These are phyloP conservation scores for Lipomyces anomalus DNA, from an alignment of 805 yeast species.

Conservation along the genomic window DNA sequence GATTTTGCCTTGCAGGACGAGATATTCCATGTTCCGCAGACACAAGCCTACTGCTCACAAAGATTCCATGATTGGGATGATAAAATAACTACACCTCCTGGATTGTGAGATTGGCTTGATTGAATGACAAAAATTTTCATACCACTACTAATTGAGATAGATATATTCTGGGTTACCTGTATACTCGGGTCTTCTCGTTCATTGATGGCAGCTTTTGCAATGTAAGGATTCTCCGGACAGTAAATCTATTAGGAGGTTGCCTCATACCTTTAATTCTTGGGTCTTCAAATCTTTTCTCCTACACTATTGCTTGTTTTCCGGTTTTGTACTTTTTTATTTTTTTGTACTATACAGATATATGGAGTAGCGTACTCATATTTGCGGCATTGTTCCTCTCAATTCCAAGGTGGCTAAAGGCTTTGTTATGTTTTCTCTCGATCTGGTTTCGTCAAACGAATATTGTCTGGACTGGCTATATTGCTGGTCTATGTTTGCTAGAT, in stretches of 20 bases:
- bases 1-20: too few relatives aligned
- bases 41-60: conserved; percentile 57
- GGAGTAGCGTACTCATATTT: conserved; percentile 73
- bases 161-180: conserved; percentile 7
- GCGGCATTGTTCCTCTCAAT: conserved; percentile 38
- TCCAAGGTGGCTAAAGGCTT: conserved; percentile 20
- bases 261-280: conserved; percentile 42
- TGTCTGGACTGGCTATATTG: conserved; percentile 53
- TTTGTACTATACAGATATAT: conserved; percentile 86
- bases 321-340: conserved; percentile 65
- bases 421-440: background rate
- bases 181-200: conserved; percentile 1
- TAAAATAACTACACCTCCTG: conserved; percentile 96
- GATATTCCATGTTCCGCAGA: conserved; percentile 77
- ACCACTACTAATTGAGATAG: background rate
- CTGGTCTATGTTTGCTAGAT: background rate
- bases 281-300: conserved; percentile 11
- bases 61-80: conserved; percentile 70
- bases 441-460: conserved; percentile 84
- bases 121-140: too few relatives aligned
- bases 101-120: conserved; percentile 65
- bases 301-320: conserved; percentile 52
- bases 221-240: conserved; percentile 41
- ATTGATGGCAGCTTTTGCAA: conserved; percentile 26
- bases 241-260: conserved; percentile 65